A percentile compares a stretch with the other conserved stretches of the same genome.
These are phyloP conservation scores for Moniliella sp. DNA, from an alignment of 1,284 basidiomycete genomes.

Conservation along the genomic window DNA sequence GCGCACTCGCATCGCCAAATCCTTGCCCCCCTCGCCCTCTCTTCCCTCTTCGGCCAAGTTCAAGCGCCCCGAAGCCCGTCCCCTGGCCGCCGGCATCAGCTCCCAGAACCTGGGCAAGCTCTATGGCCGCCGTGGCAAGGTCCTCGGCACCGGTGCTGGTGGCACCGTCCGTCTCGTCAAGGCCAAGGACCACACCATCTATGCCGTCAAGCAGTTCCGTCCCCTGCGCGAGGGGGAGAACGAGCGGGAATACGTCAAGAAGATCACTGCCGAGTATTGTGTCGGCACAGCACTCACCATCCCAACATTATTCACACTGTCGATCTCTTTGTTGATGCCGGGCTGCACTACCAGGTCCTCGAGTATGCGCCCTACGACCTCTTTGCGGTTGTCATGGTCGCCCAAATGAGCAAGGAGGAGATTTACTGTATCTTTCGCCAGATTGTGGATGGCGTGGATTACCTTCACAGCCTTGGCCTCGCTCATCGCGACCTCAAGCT, in stretches of 20 bases:
- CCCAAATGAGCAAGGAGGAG: slow-evolving; percentile 89
- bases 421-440: slow-evolving; percentile 98
- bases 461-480: slow-evolving; percentile 85
- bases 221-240: slow-evolving; percentile 65
- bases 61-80: too few species aligned
- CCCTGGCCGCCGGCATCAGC: too few species aligned
- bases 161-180: slow-evolving; percentile 91
- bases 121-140: slow-evolving; percentile 94
- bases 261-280: slow-evolving; percentile 94
- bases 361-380: slow-evolving; percentile 96
- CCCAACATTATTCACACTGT: slow-evolving; percentile 86
- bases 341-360: slow-evolving; percentile 69
- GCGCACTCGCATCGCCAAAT: too few species aligned
- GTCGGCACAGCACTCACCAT: slow-evolving; percentile 80
- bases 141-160: slow-evolving; percentile 87
- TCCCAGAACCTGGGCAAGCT: too few species aligned
- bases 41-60: too few species aligned
- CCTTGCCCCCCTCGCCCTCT: too few species aligned
- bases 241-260: slow-evolving; percentile 94
- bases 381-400: slow-evolving; percentile 97
- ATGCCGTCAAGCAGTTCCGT: slow-evolving; percentile 92
- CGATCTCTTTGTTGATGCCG: slow-evolving; percentile 90
- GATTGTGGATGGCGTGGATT: slow-evolving; percentile 91
- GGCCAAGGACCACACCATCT: slow-evolving; percentile 44
- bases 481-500: slow-evolving; percentile 95